phyloP scores from a whole-genome alignment of 1,139 yeast species.

The Sugiyamaella paludigena region DNA sequence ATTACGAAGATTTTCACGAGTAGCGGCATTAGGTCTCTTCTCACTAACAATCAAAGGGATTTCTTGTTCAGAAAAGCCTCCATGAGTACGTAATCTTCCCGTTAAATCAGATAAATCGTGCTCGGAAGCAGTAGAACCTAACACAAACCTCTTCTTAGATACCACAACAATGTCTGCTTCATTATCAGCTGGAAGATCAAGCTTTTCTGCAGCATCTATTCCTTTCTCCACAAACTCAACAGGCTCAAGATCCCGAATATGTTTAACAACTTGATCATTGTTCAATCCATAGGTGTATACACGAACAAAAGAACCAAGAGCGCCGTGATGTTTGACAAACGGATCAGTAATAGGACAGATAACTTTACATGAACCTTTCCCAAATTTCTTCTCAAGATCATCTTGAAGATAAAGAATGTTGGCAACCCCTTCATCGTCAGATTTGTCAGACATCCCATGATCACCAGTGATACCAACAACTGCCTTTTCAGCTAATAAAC shows the following conservation, averaged over 20 bases:
- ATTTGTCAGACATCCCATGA: conserved; percentile 16
- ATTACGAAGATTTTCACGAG: background rate
- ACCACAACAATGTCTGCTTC: conserved; percentile 15
- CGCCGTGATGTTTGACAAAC: conserved; percentile 13
- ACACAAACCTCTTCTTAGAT: conserved; percentile 3
- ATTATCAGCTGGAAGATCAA: conserved; percentile 8
- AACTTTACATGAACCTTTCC: conserved; percentile 9
- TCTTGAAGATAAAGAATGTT: conserved; percentile 12
- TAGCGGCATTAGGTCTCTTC: background rate
- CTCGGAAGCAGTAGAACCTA: conserved; percentile 7
- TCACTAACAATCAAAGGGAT: conserved; percentile 10
- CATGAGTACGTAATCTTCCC: conserved; percentile 12
- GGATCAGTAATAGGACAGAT: conserved; percentile 16
- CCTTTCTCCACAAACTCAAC: conserved; percentile 10
- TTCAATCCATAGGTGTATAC: background rate
- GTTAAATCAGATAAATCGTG: conserved; percentile 7
- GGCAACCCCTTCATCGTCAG: conserved; percentile 7
- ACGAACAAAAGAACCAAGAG: conserved; percentile 14
- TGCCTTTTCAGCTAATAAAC: conserved; percentile 5
- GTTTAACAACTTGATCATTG: conserved; percentile 1
- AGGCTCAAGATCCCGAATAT: background rate
- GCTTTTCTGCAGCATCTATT: conserved; percentile 3
- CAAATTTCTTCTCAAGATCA: conserved; percentile 8
- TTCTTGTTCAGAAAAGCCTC: conserved; percentile 13
- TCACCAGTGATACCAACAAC: conserved; percentile 15